phyloP scores from a whole-genome alignment of 208 protist genomes.

The Leishmania aethiopica region DNA sequence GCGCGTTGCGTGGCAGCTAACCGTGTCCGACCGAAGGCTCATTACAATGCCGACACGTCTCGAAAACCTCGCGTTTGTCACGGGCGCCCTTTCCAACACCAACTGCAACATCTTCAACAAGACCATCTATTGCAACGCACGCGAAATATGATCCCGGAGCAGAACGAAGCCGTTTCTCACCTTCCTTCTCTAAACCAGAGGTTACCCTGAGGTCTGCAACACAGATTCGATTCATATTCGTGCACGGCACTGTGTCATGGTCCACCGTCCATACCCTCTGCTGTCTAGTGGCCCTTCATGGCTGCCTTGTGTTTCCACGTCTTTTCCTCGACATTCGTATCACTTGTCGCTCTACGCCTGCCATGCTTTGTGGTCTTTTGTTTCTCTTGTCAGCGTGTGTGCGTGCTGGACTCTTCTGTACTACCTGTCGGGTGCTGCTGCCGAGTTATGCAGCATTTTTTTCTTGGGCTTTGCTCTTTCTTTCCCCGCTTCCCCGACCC shows the following conservation, averaged over 20 bases:
- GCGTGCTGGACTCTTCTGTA: background rate
- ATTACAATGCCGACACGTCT: slow-evolving; percentile 8
- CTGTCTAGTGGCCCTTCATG: background rate
- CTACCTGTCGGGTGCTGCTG: background rate
- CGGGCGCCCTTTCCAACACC: slow-evolving; percentile 20
- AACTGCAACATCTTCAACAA: slow-evolving; percentile 22
- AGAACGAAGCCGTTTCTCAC: background rate
- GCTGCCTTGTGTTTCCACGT: background rate
- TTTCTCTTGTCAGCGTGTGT: background rate
- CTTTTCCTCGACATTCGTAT: background rate
- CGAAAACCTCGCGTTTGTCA: slow-evolving; percentile 29
- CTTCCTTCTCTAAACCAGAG: background rate
- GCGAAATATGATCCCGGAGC: slow-evolving; percentile 4
- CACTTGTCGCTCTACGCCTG: background rate
- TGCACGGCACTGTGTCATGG: background rate
- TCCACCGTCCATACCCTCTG: background rate
- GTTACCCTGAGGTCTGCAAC: background rate
- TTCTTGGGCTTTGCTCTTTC: background rate
- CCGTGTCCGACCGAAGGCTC: slow-evolving; percentile 32
- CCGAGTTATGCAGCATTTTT: background rate
- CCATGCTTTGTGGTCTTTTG: background rate
- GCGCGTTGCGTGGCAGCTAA: slow-evolving; percentile 45
- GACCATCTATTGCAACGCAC: slow-evolving; percentile 27
- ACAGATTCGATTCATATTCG: background rate
- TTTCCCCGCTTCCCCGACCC: background rate